Evolutionary conservation across 176 grass and related monocot species (phyloP), one percentile per base, ranked within the genome.

Genomic region (Chloris gayana): DNA sequence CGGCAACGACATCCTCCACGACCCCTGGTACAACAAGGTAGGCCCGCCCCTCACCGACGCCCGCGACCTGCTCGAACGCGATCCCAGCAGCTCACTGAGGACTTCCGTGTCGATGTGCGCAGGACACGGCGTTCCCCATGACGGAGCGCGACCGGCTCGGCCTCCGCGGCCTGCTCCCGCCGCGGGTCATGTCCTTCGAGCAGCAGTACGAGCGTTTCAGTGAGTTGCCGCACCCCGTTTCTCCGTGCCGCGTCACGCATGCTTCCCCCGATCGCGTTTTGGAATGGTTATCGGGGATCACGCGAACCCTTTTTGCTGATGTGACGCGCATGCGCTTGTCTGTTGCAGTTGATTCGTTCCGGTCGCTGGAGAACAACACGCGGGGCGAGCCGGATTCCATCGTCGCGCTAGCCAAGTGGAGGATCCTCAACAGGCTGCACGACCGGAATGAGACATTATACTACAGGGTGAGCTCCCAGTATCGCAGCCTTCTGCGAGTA

Each of bases 11-110:
- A 97, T 97, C 69, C 94, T 97, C 65, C 85, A 97, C 57, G 94
- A 94, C 62, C 94, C 94, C 0, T 97, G 91, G 94, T 97, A 83
- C 76, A 97, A 94, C 74, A 97, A 97, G 89, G 91, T 97, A 86
- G 10, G 27, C 15, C 50, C 18, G n/a, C n/a, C n/a, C 14, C 6
- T n/a, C 14, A 3, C 54, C 11, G 47, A 45, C 78, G 35, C 69
- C 15, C 74, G 14, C 71, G 34, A 18, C 32, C 10, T 10, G 22
- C 71, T 66, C 68, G 5, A 70, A 31, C 25, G 72, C 53, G 74
- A 39, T 63, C 61, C 54, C 22, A 6, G 41, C 41, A 9, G 44
- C 22, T 82, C 2, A 51, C 59, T 17, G 39, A 4, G 29, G 35
- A 11, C 11, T 31, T 46, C 51, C 34, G 27, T 69, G 51, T 46